Percentiles rank a stretch among this genome's conserved stretches.
Conservation (phyloP, 1,284 basidiomycete genomes). For the Cerrena zonata region DNA sequence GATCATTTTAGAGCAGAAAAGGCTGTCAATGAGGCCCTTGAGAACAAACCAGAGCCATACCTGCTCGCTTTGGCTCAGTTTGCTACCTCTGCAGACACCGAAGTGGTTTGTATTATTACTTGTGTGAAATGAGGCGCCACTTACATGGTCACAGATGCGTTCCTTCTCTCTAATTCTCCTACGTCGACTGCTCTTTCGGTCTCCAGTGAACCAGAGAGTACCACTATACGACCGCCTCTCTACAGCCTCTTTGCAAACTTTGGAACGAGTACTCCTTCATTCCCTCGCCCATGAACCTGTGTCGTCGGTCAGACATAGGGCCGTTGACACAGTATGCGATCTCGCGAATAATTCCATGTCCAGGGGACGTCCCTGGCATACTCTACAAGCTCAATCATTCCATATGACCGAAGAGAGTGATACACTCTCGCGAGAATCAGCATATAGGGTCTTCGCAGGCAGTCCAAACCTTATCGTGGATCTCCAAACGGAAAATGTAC, state of each 20-base stretch:
- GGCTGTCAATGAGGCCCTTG: slow-evolving; percentile 70
- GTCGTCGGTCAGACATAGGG: slow-evolving; percentile 55
- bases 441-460: slow-evolving; percentile 62
- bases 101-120: slow-evolving; percentile 48
- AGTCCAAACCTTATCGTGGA: slow-evolving; percentile 69
- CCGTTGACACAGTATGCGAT: slow-evolving; percentile 69
- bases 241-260: slow-evolving; percentile 52
- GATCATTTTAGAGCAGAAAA: slow-evolving; percentile 55
- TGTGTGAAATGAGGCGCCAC: not conserved
- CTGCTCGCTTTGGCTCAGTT: slow-evolving; percentile 71
- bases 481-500: slow-evolving; percentile 59
- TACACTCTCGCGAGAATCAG: slow-evolving; percentile 44
- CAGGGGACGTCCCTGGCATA: slow-evolving; percentile 72
- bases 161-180: slow-evolving; percentile 76
- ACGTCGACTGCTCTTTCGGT: slow-evolving; percentile 67
- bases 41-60: slow-evolving; percentile 70
- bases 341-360: slow-evolving; percentile 67
- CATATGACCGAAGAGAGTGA: slow-evolving; percentile 50
- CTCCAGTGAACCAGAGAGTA: slow-evolving; percentile 30
- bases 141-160: slow-evolving; percentile 51
- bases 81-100: slow-evolving; percentile 63
- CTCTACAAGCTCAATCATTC: slow-evolving; percentile 64
- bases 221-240: slow-evolving; percentile 71
- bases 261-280: slow-evolving; percentile 67
- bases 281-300: slow-evolving; percentile 57